Evolutionary conservation across 2,329 filamentous ascomycete species (phyloP).

Genomic region (Ramularia collo-cygni): DNA sequence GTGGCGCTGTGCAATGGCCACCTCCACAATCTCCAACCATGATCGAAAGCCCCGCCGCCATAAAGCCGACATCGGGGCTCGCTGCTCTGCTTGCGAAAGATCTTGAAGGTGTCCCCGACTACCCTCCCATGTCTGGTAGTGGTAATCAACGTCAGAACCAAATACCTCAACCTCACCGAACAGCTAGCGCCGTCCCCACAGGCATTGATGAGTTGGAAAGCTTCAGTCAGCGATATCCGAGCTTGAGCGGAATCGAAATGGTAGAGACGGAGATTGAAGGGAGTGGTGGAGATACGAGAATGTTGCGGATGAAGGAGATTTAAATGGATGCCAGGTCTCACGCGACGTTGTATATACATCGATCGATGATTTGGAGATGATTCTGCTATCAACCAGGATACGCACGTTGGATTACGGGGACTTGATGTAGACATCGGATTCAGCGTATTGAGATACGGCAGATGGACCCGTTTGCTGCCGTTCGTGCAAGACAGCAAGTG

Average conservation of each 20-base stretch:
- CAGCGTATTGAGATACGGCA: too few species aligned
- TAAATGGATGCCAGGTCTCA: background rate
- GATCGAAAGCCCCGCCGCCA: background rate
- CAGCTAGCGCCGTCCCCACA: slow-evolving; percentile 1
- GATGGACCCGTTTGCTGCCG: too few species aligned
- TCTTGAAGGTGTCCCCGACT: slow-evolving; percentile 32
- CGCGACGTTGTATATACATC: too few species aligned
- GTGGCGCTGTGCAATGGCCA: slow-evolving; percentile 22
- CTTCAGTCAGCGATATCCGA: slow-evolving; percentile 83
- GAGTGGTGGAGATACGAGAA: slow-evolving; percentile 3
- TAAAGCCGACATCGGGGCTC: slow-evolving; percentile 18
- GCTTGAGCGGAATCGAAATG: slow-evolving; percentile 78
- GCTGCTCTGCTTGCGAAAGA: slow-evolving; percentile 33
- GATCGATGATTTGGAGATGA: too few species aligned
- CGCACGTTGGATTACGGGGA: too few species aligned
- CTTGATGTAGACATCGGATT: too few species aligned
- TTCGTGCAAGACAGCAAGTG: too few species aligned
- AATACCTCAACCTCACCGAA: background rate
- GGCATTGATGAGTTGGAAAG: slow-evolving; percentile 15
- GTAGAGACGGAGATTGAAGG: slow-evolving; percentile 49
- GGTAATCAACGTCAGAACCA: slow-evolving; percentile 1
- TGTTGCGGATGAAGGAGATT: slow-evolving; percentile 12
- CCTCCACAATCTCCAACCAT: slow-evolving; percentile 8
- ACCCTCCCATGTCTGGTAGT: slow-evolving; percentile 18
- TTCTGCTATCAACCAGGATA: too few species aligned